A percentile compares a stretch with the other conserved stretches of the same genome.
Conservation (phyloP, 768 basidiomycete species). For the Chiua virens region DNA sequence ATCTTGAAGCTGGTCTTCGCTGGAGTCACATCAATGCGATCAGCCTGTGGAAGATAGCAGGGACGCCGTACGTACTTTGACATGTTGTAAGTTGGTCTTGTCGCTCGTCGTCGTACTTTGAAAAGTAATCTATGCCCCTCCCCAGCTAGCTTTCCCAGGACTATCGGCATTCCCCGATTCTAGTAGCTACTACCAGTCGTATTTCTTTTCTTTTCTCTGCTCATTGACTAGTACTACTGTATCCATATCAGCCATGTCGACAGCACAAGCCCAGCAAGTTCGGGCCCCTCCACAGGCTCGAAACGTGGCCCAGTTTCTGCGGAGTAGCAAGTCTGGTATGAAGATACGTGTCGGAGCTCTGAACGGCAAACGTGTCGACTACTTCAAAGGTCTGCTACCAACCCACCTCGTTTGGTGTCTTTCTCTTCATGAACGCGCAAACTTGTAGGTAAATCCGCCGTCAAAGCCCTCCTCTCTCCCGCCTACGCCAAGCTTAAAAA, state of each 20-base stretch:
- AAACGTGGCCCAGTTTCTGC: constrained; percentile 83
- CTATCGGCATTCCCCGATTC: too few relatives aligned
- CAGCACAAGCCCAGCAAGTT: constrained; percentile 65
- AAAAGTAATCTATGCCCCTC: too few relatives aligned
- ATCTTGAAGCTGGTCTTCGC: constrained; percentile 80
- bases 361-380: constrained; percentile 93
- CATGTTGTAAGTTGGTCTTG: too few relatives aligned
- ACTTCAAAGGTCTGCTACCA: constrained; percentile 86
- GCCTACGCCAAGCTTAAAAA: constrained; percentile 89
- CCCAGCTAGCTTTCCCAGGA: too few relatives aligned
- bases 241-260: too few relatives aligned
- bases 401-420: neutral
- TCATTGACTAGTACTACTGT: too few relatives aligned
- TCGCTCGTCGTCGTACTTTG: too few relatives aligned
- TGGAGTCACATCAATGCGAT: constrained; percentile 19
- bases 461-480: constrained; percentile 89
- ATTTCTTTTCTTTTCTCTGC: too few relatives aligned
- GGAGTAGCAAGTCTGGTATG: constrained; percentile 82
- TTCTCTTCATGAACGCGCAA: neutral
- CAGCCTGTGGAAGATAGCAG: neutral
- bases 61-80: constrained; percentile 41
- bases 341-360: constrained; percentile 88
- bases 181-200: too few relatives aligned
- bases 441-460: constrained; percentile 79
- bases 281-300: constrained; percentile 79